Evolutionary conservation across 179 eudicot genomes (phyloP).

Genomic region (Silene coronaria): DNA sequence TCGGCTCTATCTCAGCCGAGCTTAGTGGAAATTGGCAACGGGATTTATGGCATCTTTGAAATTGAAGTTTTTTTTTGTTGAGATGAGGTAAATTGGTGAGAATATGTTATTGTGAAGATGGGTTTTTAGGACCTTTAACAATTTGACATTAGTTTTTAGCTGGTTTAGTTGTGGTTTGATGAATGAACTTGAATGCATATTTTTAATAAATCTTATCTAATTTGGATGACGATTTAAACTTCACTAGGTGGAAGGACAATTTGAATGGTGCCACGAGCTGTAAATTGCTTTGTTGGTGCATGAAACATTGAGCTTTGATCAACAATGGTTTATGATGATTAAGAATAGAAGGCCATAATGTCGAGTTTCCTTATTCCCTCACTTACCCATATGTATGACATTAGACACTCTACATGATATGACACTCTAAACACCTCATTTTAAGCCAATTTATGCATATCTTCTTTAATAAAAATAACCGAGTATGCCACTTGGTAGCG

Average conservation of each 20-base stretch:
- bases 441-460: too few relatives aligned
- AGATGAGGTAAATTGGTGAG: too few relatives aligned
- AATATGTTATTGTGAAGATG: background rate
- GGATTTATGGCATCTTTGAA: slow-evolving; percentile 52
- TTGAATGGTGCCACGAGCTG: background rate
- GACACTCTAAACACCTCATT: too few relatives aligned
- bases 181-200: background rate
- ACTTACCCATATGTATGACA: too few relatives aligned
- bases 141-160: background rate
- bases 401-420: too few relatives aligned
- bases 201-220: background rate
- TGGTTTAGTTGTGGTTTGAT: background rate
- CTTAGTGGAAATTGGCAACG: slow-evolving; percentile 51
- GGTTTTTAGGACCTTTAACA: background rate
- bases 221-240: background rate
- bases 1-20: slow-evolving; percentile 34
- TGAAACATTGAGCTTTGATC: background rate
- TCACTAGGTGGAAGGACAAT: background rate
- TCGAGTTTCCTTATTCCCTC: too few relatives aligned
- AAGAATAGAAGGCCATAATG: too few relatives aligned
- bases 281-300: background rate
- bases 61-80: too few relatives aligned
- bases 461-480: too few relatives aligned
- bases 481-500: too few relatives aligned
- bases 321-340: background rate